Percentiles rank a stretch among this genome's conserved stretches.
These are phyloP conservation scores for Skeletonema tropicum DNA, from an alignment of 108 stramenopile species.

Conservation along the genomic window DNA sequence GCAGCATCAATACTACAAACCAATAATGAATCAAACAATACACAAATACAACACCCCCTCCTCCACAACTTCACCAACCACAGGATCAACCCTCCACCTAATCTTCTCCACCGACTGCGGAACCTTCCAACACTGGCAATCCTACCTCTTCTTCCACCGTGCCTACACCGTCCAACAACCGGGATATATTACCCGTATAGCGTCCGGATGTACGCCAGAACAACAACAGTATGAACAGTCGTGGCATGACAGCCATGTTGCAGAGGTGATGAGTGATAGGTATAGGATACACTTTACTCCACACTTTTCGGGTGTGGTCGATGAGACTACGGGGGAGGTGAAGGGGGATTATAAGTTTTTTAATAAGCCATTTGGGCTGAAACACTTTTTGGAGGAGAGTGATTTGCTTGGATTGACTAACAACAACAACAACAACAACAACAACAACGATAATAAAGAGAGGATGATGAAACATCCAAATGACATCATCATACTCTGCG, in stretches of 20 bases:
- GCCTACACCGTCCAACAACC: constrained; percentile 72
- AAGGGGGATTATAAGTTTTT: constrained; percentile 84
- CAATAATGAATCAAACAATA: neutral
- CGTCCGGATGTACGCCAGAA: constrained; percentile 65
- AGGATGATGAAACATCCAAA: constrained; percentile 46
- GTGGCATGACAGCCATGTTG: constrained; percentile 46
- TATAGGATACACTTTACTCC: constrained; percentile 86
- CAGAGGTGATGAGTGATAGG: constrained; percentile 39
- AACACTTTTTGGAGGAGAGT: constrained; percentile 71
- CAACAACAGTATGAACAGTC: constrained; percentile 19
- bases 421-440: no score
- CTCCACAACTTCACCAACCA: constrained; percentile 22
- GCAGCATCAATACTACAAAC: neutral
- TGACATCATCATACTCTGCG: constrained; percentile 87
- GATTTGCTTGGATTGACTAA: constrained; percentile 43
- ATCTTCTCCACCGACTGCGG: constrained; percentile 59
- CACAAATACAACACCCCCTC: neutral
- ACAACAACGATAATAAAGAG: no score
- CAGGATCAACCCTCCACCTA: constrained; percentile 42
- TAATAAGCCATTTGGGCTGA: constrained; percentile 87
- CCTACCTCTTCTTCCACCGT: constrained; percentile 79
- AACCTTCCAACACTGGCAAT: constrained; percentile 84
- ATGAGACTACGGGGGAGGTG: constrained; percentile 45
- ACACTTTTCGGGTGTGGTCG: constrained; percentile 60
- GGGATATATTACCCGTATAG: constrained; percentile 82